phyloP scores from a whole-genome alignment of 139 green algal genomes.

The Mychonastes homosphaera region DNA sequence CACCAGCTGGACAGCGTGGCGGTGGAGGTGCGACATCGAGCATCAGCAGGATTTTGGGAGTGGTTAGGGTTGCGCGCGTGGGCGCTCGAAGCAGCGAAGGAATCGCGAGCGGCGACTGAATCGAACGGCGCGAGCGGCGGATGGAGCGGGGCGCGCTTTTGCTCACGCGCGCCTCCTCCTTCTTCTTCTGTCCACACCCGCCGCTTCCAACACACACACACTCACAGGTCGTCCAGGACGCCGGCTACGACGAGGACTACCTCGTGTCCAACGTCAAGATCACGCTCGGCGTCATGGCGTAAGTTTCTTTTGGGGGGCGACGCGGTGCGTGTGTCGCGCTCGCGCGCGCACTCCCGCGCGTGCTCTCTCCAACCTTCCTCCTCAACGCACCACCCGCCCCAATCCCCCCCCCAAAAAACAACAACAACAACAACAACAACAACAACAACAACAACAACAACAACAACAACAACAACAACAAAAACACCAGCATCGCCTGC shows the following conservation, averaged over 20 bases:
- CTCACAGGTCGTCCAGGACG: slow-evolving; percentile 42
- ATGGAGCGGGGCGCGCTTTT: not conserved
- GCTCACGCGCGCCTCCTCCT: not conserved
- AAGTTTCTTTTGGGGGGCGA: slow-evolving; percentile 18
- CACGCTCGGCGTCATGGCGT: slow-evolving; percentile 47
- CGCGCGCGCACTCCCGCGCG: not conserved
- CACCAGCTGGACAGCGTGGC: slow-evolving; percentile 41
- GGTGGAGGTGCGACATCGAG: slow-evolving; percentile 25
- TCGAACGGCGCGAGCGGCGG: not conserved
- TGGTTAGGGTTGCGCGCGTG: not conserved
- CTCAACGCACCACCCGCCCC: not conserved
- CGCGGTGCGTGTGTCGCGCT: too few relatives aligned
- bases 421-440: too few relatives aligned
- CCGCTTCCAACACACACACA: too few relatives aligned
- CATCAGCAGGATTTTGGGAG: not conserved
- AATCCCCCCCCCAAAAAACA: too few relatives aligned
- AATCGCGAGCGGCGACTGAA: not conserved
- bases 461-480: too few relatives aligned
- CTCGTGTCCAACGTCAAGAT: slow-evolving; percentile 61
- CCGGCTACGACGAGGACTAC: slow-evolving; percentile 49
- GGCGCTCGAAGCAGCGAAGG: not conserved
- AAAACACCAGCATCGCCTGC: slow-evolving; percentile 42
- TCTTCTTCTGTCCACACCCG: not conserved
- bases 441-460: too few relatives aligned
- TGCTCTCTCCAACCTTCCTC: not conserved